Conservation (phyloP, 495 filamentous ascomycete genomes). For the Penicillium soppii region DNA sequence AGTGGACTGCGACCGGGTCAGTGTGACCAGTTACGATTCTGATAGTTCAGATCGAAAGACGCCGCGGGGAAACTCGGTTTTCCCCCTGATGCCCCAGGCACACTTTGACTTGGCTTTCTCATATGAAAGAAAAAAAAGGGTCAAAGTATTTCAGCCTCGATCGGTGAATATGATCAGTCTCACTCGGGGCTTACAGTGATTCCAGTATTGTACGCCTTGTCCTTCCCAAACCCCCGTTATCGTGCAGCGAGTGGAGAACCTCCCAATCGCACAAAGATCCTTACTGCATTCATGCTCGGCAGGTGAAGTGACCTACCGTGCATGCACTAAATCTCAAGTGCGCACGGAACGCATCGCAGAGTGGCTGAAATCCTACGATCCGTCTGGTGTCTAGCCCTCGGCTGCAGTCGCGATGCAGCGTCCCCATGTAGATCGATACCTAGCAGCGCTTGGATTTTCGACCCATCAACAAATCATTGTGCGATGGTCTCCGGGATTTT, state of each 20-base stretch:
- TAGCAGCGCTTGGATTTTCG: slow-evolving; percentile 16
- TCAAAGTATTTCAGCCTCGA: background rate
- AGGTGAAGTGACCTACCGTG: slow-evolving; percentile 31
- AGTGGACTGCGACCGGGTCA: slow-evolving; percentile 17
- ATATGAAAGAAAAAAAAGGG: background rate
- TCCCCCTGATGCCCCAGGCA: background rate
- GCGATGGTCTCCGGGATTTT: background rate
- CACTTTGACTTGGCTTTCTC: background rate
- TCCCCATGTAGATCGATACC: slow-evolving; percentile 27
- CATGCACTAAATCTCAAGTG: slow-evolving; percentile 26
- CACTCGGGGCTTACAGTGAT: background rate
- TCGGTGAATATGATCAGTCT: background rate
- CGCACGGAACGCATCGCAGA: slow-evolving; percentile 23
- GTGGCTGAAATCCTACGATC: slow-evolving; percentile 29
- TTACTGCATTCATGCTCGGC: slow-evolving; percentile 12
- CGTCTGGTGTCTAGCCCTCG: slow-evolving; percentile 15
- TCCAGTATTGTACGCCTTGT: background rate
- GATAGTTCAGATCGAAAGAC: slow-evolving; percentile 27
- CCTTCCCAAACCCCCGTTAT: background rate
- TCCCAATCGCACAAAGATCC: background rate
- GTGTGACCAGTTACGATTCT: slow-evolving; percentile 19
- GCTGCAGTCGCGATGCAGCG: slow-evolving; percentile 22
- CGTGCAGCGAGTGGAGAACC: background rate
- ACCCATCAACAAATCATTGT: slow-evolving; percentile 21
- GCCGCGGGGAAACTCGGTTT: slow-evolving; percentile 17